Evolutionary conservation across 148 eudicot species (phyloP).

Genomic region (Silene latifolia): DNA sequence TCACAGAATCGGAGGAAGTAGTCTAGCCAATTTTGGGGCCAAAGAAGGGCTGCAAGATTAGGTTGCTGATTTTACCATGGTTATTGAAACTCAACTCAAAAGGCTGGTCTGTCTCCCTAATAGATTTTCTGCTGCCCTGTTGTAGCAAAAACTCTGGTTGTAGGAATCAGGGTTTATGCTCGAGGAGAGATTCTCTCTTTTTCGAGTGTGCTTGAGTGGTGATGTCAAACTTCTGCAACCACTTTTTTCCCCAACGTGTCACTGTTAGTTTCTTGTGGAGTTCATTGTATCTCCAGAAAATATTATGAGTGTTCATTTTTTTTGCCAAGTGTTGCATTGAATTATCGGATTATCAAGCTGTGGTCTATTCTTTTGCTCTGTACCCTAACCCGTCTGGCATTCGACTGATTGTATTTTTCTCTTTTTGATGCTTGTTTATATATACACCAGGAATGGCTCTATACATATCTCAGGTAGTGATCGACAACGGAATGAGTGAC

Average conservation of each 20-base stretch:
- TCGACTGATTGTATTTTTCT: neutral
- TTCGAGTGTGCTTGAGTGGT: neutral
- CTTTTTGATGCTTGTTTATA: constrained; percentile 9
- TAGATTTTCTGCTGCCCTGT: neutral
- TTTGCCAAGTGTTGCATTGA: neutral
- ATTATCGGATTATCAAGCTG: neutral
- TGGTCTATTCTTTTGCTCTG: neutral
- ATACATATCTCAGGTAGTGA: constrained; percentile 50
- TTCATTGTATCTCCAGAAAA: neutral
- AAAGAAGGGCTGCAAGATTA: neutral
- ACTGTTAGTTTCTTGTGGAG: neutral
- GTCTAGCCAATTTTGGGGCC: neutral
- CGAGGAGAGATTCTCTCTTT: neutral
- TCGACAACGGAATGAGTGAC: constrained; percentile 50
- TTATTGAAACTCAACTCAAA: neutral
- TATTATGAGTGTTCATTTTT: neutral
- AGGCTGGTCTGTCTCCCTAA: neutral
- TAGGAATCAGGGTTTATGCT: constrained; percentile 1
- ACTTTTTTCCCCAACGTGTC: neutral
- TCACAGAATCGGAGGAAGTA: neutral
- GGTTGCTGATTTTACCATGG: neutral
- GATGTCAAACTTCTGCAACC: neutral
- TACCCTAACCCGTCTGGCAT: neutral
- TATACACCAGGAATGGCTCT: constrained; percentile 52
- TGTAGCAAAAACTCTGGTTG: neutral